These are phyloP conservation scores for Xylariaceae sp. DNA, from an alignment of 2,329 filamentous ascomycete genomes.

Conservation along the genomic window DNA sequence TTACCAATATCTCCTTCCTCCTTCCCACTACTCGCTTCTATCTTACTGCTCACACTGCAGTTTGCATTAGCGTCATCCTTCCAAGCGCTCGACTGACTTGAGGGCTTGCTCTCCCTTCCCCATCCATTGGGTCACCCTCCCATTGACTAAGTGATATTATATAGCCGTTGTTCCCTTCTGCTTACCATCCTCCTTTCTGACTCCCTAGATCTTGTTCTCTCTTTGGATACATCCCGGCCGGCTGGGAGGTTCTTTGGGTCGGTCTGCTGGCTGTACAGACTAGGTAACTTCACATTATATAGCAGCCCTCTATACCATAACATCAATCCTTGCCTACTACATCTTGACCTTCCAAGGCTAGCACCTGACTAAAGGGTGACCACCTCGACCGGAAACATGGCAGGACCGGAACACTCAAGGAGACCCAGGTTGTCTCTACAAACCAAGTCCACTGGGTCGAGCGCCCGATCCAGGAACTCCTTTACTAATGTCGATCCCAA, in stretches of 20 bases:
- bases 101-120: slow-evolving; percentile 28
- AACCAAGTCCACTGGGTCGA: slow-evolving; percentile 54
- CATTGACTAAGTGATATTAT: slow-evolving; percentile 34
- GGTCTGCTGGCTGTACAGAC: slow-evolving; percentile 35
- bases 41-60: slow-evolving; percentile 35
- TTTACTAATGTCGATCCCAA: slow-evolving; percentile 59
- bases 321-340: neutral
- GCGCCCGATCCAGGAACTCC: slow-evolving; percentile 48
- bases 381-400: slow-evolving; percentile 43
- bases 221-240: slow-evolving; percentile 31
- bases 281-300: slow-evolving; percentile 25
- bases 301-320: neutral
- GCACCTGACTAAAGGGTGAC: neutral
- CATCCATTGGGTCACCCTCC: slow-evolving; percentile 20
- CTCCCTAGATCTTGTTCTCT: slow-evolving; percentile 22
- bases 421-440: slow-evolving; percentile 64
- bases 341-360: neutral
- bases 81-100: slow-evolving; percentile 32
- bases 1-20: slow-evolving; percentile 32
- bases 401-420: slow-evolving; percentile 48
- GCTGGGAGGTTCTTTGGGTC: slow-evolving; percentile 36
- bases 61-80: slow-evolving; percentile 40
- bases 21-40: slow-evolving; percentile 39
- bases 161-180: slow-evolving; percentile 37
- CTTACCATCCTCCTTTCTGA: slow-evolving; percentile 19